phyloP scores from a whole-genome alignment of 768 basidiomycete species.

The Leccinum sublutescens region DNA sequence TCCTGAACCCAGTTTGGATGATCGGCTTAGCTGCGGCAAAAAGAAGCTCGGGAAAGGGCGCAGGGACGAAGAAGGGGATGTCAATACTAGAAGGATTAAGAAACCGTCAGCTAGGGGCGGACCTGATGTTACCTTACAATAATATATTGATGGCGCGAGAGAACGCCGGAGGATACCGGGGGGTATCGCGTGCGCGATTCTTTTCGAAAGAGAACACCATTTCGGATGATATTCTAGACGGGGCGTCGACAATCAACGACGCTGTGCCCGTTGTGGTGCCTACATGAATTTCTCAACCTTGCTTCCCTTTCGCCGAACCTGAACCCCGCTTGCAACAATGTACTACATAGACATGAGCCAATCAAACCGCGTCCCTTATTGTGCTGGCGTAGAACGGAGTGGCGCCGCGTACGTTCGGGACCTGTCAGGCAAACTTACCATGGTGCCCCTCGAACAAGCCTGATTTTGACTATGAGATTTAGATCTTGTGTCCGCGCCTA shows the following conservation, averaged over 20 bases:
- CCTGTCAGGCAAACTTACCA: conserved; percentile 5
- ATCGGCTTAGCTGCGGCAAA: conserved; percentile 27
- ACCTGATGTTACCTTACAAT: conserved; percentile 7
- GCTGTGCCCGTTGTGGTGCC: neutral
- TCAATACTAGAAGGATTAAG: conserved; percentile 12
- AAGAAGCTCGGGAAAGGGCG: conserved; percentile 20
- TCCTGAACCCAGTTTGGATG: conserved; percentile 7
- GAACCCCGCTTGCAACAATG: conserved; percentile 13
- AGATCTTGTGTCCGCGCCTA: conserved; percentile 12
- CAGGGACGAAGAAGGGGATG: conserved; percentile 14
- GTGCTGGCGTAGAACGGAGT: conserved; percentile 2
- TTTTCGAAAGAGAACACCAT: neutral
- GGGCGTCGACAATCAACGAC: neutral
- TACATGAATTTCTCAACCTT: neutral
- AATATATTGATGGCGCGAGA: conserved; percentile 13
- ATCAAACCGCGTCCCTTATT: conserved; percentile 9
- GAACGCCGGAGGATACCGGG: conserved; percentile 23
- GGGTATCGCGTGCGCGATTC: conserved; percentile 1
- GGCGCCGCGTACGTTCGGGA: conserved; percentile 3
- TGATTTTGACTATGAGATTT: conserved; percentile 26
- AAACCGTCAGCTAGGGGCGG: conserved; percentile 5
- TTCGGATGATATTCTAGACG: conserved; percentile 1
- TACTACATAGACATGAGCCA: conserved; percentile 9
- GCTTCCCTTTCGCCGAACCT: conserved; percentile 5
- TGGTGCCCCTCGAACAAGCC: conserved; percentile 20